Percentiles rank a stretch among this genome's conserved stretches.
phyloP scores from a whole-genome alignment of 352 stramenopile genomes.

The Globisporangium parvum region DNA sequence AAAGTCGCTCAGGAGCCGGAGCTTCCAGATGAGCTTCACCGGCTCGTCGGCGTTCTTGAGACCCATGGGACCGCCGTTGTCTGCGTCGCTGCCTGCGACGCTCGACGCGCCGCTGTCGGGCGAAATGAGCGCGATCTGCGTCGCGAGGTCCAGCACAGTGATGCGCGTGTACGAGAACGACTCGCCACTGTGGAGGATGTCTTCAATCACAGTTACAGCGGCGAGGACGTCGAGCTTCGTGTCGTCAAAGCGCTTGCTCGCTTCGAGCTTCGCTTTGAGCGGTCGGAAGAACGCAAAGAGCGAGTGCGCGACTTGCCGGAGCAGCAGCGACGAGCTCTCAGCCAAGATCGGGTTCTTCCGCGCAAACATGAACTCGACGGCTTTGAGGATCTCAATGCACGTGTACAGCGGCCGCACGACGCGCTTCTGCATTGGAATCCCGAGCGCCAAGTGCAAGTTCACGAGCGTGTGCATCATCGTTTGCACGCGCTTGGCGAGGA shows the following conservation, averaged over 20 bases:
- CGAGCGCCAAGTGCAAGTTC: slow-evolving; percentile 83
- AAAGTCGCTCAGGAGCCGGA: slow-evolving; percentile 85
- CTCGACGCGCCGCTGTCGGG: slow-evolving; percentile 27
- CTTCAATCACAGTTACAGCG: slow-evolving; percentile 79
- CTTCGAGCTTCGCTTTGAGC: slow-evolving; percentile 76
- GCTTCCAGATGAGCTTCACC: slow-evolving; percentile 79
- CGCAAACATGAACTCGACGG: slow-evolving; percentile 91
- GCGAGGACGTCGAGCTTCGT: slow-evolving; percentile 83
- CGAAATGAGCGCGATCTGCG: slow-evolving; percentile 76
- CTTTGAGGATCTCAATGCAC: slow-evolving; percentile 89
- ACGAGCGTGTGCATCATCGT: slow-evolving; percentile 89
- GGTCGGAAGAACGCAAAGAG: slow-evolving; percentile 78
- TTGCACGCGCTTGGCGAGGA: slow-evolving; percentile 84
- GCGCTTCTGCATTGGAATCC: slow-evolving; percentile 82
- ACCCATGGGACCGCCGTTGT: too few species aligned
- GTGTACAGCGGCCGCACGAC: slow-evolving; percentile 83
- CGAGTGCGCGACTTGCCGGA: slow-evolving; percentile 75
- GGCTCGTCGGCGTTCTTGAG: slow-evolving; percentile 66
- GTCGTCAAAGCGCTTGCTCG: slow-evolving; percentile 83
- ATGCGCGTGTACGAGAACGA: slow-evolving; percentile 84
- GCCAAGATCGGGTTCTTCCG: slow-evolving; percentile 79
- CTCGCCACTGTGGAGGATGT: slow-evolving; percentile 74
- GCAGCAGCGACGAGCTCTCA: slow-evolving; percentile 63
- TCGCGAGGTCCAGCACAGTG: slow-evolving; percentile 72
- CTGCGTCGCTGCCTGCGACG: slow-evolving; percentile 32